Evolutionary conservation across 2,329 filamentous ascomycete species (phyloP).

Genomic region (Paraphaeosphaeria sporulosa): DNA sequence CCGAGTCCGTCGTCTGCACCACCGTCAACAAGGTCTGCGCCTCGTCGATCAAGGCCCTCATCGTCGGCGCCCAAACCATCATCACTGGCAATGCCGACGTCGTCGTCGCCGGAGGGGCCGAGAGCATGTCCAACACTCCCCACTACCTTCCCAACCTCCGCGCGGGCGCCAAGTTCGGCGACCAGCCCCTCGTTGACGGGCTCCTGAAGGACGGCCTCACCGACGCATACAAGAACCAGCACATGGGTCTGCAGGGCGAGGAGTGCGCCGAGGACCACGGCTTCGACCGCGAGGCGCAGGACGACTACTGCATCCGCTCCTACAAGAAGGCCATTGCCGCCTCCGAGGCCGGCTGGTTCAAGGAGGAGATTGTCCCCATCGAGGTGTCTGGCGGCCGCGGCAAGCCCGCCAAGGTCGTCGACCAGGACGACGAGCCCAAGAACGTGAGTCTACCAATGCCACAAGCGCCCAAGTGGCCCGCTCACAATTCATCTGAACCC

Average conservation of each 20-base stretch:
- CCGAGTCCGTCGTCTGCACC: slow-evolving; percentile 81
- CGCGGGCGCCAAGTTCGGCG: slow-evolving; percentile 90
- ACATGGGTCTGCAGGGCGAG: slow-evolving; percentile 94
- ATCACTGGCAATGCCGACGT: slow-evolving; percentile 94
- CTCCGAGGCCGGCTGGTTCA: slow-evolving; percentile 81
- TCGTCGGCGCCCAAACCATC: slow-evolving; percentile 95
- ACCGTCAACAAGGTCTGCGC: slow-evolving; percentile 99
- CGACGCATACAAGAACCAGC: slow-evolving; percentile 93
- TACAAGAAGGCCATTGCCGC: slow-evolving; percentile 94
- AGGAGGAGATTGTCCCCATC: slow-evolving; percentile 85
- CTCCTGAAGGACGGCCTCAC: slow-evolving; percentile 94
- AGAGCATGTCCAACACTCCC: slow-evolving; percentile 98
- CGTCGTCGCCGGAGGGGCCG: slow-evolving; percentile 91
- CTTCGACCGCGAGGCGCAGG: slow-evolving; percentile 84
- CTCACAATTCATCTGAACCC: background rate
- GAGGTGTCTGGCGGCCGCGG: slow-evolving; percentile 87
- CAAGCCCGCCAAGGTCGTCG: slow-evolving; percentile 82
- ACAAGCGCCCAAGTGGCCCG: background rate
- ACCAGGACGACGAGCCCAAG: slow-evolving; percentile 93
- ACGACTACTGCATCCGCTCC: slow-evolving; percentile 92
- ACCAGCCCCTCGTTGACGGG: slow-evolving; percentile 87
- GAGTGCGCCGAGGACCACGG: slow-evolving; percentile 86
- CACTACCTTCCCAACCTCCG: slow-evolving; percentile 93
- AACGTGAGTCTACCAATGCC: slow-evolving; percentile 64
- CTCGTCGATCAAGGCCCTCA: slow-evolving; percentile 91